These are phyloP conservation scores for Tricholoma terreum DNA, from an alignment of 768 basidiomycete species.

Conservation along the genomic window DNA sequence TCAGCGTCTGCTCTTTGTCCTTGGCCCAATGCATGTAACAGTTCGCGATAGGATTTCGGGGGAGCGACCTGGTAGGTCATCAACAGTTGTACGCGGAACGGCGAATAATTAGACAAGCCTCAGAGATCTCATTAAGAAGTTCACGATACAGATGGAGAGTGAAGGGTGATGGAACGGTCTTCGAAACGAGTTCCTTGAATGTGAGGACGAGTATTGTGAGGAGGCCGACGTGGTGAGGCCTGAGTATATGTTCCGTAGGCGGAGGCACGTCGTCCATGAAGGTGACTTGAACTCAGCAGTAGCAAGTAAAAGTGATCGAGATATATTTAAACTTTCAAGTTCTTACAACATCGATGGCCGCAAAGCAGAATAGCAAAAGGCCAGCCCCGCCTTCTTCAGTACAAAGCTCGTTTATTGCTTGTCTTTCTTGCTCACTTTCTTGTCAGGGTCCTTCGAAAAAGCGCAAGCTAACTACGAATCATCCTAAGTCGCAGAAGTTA, in stretches of 20 bases:
- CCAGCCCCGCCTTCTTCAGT: constrained; percentile 28
- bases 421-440: neutral
- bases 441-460: constrained; percentile 51
- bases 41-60: constrained; percentile 53
- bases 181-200: constrained; percentile 57
- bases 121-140: constrained; percentile 66
- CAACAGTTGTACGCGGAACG: neutral
- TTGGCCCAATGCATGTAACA: constrained; percentile 41
- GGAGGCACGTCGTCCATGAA: constrained; percentile 51
- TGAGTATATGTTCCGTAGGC: constrained; percentile 62
- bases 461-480: constrained; percentile 47
- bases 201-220: constrained; percentile 59
- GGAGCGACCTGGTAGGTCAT: constrained; percentile 49
- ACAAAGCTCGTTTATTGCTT: neutral
- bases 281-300: neutral
- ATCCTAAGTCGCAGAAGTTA: constrained; percentile 19
- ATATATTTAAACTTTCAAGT: neutral
- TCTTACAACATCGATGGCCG: constrained; percentile 7
- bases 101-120: constrained; percentile 40
- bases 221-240: constrained; percentile 75
- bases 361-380: constrained; percentile 33
- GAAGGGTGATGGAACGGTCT: constrained; percentile 54
- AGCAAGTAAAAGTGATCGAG: neutral
- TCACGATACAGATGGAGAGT: constrained; percentile 62
- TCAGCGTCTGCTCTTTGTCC: constrained; percentile 44